Base-by-base conservation (phyloP, 345 rosid genomes). In the Hevea brasiliensis region DNA sequence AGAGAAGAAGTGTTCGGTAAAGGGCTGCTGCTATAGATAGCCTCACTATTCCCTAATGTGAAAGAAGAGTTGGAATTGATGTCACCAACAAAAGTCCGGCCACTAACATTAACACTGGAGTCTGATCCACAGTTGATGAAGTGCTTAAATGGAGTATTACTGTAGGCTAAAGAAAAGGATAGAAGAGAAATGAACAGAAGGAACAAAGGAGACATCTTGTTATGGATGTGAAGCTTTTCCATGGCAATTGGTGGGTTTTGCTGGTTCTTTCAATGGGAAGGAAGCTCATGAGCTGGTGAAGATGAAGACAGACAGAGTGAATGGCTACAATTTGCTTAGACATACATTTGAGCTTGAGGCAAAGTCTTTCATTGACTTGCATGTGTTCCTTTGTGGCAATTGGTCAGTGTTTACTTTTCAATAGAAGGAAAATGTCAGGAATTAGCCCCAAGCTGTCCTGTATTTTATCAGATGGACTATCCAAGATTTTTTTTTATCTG, bases 61-160 rank as follows among this genome's bases (percentile, higher is more conserved):
- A 74, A 42, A 14, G 79, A 79, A 69, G 18, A 0, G 75, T 17
- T 10, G 14, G 62, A 47, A 55, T 20, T 35, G 71, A 58, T 15
- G 55, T 85, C 93, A 40, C 88, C 88, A 8, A 67, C 9, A 67
- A 85, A 89, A 29, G 4, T 73, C 62, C 61, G 71, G 1, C 1
- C 0, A 6, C 42, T 27, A 26, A 65, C 23, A 13, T 21, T 65
- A 10, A 66, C 26, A 53, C 24, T 11, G 23, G 67, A 62, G 41
- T 72, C 35, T 41, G 89, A 85, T 1, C 93, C 88, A 72, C 89
- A 85, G 76, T 85, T 85, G 78, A 87, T 41, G 85, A 82, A 85
- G 68, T 72, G 81, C 77, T 76, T 71, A 9, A 74, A 79, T 0
- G 86, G 85, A 44, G 17, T 78, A n/a, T n/a, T n/a, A 65, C 76